A percentile compares a stretch with the other conserved stretches of the same genome.
phyloP scores from a whole-genome alignment of 1,284 basidiomycete species.

The Pseudozyma sp. region DNA sequence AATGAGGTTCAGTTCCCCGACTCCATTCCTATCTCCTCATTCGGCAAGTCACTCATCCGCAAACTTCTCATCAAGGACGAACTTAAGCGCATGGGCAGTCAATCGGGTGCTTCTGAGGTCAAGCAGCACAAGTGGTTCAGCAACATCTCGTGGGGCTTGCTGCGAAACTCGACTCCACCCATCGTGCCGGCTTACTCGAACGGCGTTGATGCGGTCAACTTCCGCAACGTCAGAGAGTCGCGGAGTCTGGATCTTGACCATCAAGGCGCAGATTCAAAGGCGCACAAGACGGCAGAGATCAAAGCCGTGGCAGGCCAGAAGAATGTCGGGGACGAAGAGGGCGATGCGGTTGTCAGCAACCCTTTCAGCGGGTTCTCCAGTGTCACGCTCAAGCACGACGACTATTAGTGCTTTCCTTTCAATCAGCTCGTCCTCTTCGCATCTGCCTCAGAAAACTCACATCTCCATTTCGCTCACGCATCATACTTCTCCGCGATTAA shows the following conservation, averaged over 20 bases:
- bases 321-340: constrained; percentile 62
- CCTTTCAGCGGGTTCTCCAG: constrained; percentile 63
- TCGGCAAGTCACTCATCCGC: constrained; percentile 83
- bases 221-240: constrained; percentile 88
- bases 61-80: constrained; percentile 95
- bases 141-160: constrained; percentile 94
- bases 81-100: constrained; percentile 85
- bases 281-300: constrained; percentile 71
- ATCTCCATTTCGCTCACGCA: not conserved
- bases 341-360: constrained; percentile 63
- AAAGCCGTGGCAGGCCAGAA: constrained; percentile 61
- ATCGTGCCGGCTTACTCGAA: constrained; percentile 86
- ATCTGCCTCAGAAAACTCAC: not conserved
- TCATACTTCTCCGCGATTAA: too few relatives aligned
- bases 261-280: constrained; percentile 72
- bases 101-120: constrained; percentile 95
- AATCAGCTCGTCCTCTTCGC: not conserved
- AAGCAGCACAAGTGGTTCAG: constrained; percentile 99
- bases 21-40: constrained; percentile 81
- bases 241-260: constrained; percentile 86
- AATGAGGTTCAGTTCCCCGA: constrained; percentile 90
- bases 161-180: constrained; percentile 92
- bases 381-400: constrained; percentile 59
- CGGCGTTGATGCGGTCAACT: constrained; percentile 86
- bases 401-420: constrained; percentile 34